Evolutionary conservation across 2,329 filamentous ascomycete species (phyloP).

Genomic region (Davidsoniella eucalypti): DNA sequence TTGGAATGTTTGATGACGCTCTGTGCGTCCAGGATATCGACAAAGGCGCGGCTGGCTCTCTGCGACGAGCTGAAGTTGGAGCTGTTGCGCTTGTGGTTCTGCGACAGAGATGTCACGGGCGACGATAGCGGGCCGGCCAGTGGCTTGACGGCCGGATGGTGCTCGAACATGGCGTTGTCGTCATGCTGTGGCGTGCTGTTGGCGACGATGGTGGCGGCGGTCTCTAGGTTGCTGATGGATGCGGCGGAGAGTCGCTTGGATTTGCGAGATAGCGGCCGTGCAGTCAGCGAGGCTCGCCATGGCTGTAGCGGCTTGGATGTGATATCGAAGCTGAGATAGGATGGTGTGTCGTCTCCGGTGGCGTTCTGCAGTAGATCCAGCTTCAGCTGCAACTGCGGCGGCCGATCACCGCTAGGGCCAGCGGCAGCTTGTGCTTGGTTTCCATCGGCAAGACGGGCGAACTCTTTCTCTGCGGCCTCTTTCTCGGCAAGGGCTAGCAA

Average conservation of each 20-base stretch:
- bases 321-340: conserved; percentile 2
- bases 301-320: background rate
- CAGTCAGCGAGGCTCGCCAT: conserved; percentile 1
- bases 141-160: conserved; percentile 13
- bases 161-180: conserved; percentile 7
- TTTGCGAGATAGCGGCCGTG: conserved; percentile 12
- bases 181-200: background rate
- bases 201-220: background rate
- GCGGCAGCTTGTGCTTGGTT: background rate
- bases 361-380: conserved; percentile 3
- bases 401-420: background rate
- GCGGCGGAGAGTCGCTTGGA: conserved; percentile 4
- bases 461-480: conserved; percentile 5
- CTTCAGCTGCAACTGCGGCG: conserved; percentile 2
- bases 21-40: conserved; percentile 43
- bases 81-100: conserved; percentile 8
- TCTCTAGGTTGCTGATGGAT: conserved; percentile 2
- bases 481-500: conserved; percentile 5
- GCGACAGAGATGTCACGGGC: background rate
- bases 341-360: background rate
- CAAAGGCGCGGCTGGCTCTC: conserved; percentile 14
- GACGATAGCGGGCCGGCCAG: conserved; percentile 3
- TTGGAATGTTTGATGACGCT: conserved; percentile 32
- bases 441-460: background rate
- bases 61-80: conserved; percentile 10